Percentiles rank a stretch among this genome's conserved stretches.
Conservation (phyloP, 768 basidiomycete genomes). For the Rhizopogon rudus region DNA sequence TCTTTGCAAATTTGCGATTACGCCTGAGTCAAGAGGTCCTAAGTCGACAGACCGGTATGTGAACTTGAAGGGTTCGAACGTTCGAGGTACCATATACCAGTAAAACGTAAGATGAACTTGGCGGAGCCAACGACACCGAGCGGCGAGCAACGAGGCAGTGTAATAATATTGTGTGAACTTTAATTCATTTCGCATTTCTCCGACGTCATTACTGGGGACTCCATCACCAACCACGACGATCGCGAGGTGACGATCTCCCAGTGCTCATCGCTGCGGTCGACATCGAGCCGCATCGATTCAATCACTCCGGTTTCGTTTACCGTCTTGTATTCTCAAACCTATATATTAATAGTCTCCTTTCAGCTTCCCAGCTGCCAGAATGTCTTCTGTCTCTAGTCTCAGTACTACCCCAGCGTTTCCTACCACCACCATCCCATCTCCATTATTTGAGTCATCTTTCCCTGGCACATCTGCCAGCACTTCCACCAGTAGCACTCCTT, state of each 20-base stretch:
- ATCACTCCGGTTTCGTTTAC: background rate
- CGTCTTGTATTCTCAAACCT: background rate
- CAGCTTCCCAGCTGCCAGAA: background rate
- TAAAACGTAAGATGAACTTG: no score
- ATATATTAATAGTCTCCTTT: conserved; percentile 17
- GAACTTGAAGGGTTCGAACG: no score
- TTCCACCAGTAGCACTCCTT: background rate
- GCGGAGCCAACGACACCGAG: no score
- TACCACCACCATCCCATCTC: background rate
- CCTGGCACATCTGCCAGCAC: background rate
- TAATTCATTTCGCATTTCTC: background rate
- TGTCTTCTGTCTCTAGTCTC: conserved; percentile 8
- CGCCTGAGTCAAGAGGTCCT: no score
- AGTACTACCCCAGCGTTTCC: no score
- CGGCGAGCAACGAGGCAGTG: no score
- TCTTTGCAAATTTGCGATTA: no score
- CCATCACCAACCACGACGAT: background rate
- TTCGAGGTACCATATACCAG: no score
- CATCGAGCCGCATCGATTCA: background rate
- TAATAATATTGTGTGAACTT: no score
- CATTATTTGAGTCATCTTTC: background rate
- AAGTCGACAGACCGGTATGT: no score
- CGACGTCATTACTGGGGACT: background rate
- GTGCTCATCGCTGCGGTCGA: background rate
- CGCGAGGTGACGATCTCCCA: background rate